Conservation (phyloP, 169 alveolate genomes). For the Eimeria praecox region DNA sequence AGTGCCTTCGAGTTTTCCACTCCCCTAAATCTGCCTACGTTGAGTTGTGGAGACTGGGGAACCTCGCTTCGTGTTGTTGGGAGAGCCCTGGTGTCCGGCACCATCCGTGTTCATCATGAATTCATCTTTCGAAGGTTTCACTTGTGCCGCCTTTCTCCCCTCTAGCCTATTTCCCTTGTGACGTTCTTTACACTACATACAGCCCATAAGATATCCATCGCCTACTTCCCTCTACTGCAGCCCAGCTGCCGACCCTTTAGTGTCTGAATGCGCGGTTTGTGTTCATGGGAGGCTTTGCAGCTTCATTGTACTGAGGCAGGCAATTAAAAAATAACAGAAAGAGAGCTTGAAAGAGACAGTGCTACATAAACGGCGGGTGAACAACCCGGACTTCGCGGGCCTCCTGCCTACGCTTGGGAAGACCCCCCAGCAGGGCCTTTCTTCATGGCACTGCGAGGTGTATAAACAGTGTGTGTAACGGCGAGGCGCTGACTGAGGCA, state of each 20-base stretch:
- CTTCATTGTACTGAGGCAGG: neutral
- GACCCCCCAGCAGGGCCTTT: constrained; percentile 17
- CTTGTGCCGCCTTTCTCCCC: neutral
- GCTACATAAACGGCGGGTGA: neutral
- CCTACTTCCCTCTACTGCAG: neutral
- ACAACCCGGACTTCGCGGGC: neutral
- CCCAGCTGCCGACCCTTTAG: too few species aligned
- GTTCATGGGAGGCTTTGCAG: neutral
- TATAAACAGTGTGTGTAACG: constrained; percentile 20
- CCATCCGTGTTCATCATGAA: neutral
- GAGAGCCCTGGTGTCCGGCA: neutral
- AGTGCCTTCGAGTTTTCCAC: neutral
- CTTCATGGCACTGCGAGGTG: constrained; percentile 30
- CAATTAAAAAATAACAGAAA: neutral
- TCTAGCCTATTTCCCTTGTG: neutral
- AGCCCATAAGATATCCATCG: neutral
- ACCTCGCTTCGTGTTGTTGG: neutral
- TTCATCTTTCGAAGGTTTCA: neutral
- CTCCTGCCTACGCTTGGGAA: neutral
- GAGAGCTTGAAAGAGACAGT: neutral
- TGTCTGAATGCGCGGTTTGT: neutral
- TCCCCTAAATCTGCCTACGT: neutral
- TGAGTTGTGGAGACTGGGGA: neutral
- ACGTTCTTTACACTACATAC: neutral
- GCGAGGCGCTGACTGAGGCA: constrained; percentile 29